Evolutionary conservation across 805 yeast species (phyloP), one percentile per base, ranked within the genome.

Genomic region (Metschnikowia santaceciliae): DNA sequence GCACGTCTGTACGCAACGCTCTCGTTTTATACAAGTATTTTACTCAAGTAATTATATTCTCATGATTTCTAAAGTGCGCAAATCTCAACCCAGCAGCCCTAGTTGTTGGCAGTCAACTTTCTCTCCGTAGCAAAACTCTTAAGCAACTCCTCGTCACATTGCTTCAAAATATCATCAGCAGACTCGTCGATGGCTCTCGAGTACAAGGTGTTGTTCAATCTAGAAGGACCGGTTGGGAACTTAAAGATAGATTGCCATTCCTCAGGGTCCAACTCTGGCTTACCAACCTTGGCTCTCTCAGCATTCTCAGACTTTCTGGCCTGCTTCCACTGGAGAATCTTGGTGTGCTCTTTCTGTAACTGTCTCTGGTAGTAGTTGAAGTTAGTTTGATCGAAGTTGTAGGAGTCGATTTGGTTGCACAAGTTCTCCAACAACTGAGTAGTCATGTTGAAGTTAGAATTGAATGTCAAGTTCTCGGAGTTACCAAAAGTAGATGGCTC

Each of bases 321-420:
- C 62, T 79, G 82, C 64, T 84, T 84, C 91, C 92, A 88, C 64
- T 83, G 88, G 56, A 76, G 74, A 57, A 88, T 77, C 72, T 84
- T 86, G 53, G 82, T 69, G 66, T 77, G 73, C 65, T 88, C 95
- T 65, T 90, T 79, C 44, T 83, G 79, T 53, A 81, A 74, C 60
- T 81, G 84, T 73, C 95, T 82, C 71, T 87, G 94, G 74, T 81
- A 86, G 70, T 84, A 87, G 74, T 86, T 85, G 76, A 85, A 83
- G 70, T 84, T 87, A 58, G 85, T 84, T 66, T 86, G 88, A 65
- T 85, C 90, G 66, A 84, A 84, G 71, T 84, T 84, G 72, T 81
- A 83, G 45, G 85, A 83, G 67, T 88, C 94, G 38, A 88, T 77
- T 47, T 88, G 80, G 54, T 81, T 84, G 63, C 81, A 77, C 57